Base-by-base conservation (phyloP, 2,329 filamentous ascomycete genomes). In the Lecanicillium sp. region DNA sequence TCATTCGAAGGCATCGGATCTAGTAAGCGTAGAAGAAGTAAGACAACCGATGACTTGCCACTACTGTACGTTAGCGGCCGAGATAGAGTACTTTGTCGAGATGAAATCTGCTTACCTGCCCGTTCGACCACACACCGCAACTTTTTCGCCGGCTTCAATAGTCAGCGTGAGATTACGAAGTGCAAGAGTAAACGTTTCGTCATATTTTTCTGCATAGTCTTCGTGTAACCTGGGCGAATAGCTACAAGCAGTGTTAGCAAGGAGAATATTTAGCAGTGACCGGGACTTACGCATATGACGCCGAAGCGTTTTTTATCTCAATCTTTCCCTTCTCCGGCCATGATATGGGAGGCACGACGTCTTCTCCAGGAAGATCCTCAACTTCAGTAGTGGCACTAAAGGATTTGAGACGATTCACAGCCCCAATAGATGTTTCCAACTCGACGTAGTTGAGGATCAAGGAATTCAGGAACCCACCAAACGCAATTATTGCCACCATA, bases 231-330 rank as follows among this genome's bases (percentile, higher is more conserved):
- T 33, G 9, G 15, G 30, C 18, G 30, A 16, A 17, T 15, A 33
- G n/a, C 28, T 22, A n/a, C n/a, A n/a, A n/a, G n/a, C n/a, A n/a
- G n/a, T n/a, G n/a, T n/a, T n/a, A n/a, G n/a, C n/a, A 17, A 43
- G 16, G 28, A 18, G 3, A 40, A 11, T 33, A 61, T 8, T 63
- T 7, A 25, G 22, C 22, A 25, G 70, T 72, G 75, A 0, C 78
- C 54, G 1, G 70, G 71, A 1, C 67, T 65, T 41, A 75, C 74
- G 2, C 68, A 65, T 51, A 78, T 73, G 5, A 78, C 59, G 51
- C 51, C 6, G 45, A 50, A 1, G 50, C 45, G 5, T 29, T 40
- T 5, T 42, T 32, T 16, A 53, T 38, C 17, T 45, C 38, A 7
- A 53, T 41, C 5, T 16, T 20, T 4, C 48, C 51, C 5, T 33